Base-by-base conservation (phyloP, 2,329 filamentous ascomycete species). In the Alternaria gaisen region DNA sequence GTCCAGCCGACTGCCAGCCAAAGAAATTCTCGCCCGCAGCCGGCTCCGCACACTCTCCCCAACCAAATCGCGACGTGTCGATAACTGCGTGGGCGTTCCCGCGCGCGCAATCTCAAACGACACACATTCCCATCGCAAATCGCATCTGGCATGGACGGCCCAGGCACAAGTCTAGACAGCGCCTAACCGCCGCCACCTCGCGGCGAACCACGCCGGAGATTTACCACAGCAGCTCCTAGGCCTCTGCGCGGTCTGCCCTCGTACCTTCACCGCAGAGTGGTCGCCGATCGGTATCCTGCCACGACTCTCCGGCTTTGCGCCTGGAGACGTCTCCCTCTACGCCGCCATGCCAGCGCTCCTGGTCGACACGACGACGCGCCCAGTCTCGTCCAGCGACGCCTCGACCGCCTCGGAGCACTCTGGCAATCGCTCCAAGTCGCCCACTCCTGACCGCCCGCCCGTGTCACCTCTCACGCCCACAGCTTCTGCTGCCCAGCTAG, bases 381-480 rank as follows among this genome's bases (percentile, higher is more conserved):
- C 70, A 22, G 52, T 61, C 34, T 72, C 72, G 18, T 73, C 71
- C 59, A 72, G 64, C 56, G 67, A 65, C 53, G 66, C 72, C 56
- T 71, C 72, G 51, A 66, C 68, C 5, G 61, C 65, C 48, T 68
- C 64, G 22, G 60, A 56, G 44, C 63, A 53, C 61, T 67, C 70
- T 48, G 56, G 59, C 36, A 63, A 66, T 50, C 71, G 71, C 63
- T 76, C 73, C 36, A 63, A 65, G 44, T 76, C 76, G 14, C 65
- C 66, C 51, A 76, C 76, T 41, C 75, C 76, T n/a, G 65, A 71
- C 65, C 73, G 74, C 8, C 78, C 78, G 58, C 77, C 78, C 11
- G 76, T 80, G 36, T 79, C 77, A 36, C 78, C 78, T 67, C 77
- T 80, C 58, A 79, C 78, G n/a, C 77, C 78, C 57, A 77, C 75